phyloP scores from a whole-genome alignment of 202 grass and related monocot genomes.

The Carex arenaria region DNA sequence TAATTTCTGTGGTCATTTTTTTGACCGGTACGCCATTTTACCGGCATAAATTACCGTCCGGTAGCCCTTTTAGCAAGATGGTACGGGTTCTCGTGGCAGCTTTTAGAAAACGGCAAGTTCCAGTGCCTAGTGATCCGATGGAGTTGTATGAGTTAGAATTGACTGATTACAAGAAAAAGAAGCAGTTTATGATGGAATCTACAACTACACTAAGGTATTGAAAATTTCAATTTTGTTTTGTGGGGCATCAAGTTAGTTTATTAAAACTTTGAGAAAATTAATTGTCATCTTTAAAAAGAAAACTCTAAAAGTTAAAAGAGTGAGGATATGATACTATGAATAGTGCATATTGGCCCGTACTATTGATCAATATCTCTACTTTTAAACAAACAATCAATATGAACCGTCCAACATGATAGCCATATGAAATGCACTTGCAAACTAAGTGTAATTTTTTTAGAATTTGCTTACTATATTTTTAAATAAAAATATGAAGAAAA shows the following conservation, averaged over 20 bases:
- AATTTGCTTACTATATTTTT: too few species aligned
- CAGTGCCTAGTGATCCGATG: conserved; percentile 32
- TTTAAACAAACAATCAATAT: too few species aligned
- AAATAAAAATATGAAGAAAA: too few species aligned
- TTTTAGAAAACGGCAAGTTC: conserved; percentile 33
- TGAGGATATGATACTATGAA: too few species aligned
- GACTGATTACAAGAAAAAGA: conserved; percentile 44
- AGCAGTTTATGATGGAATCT: conserved; percentile 30
- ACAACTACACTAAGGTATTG: conserved; percentile 36
- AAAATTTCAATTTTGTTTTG: background rate
- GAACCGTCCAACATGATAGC: too few species aligned
- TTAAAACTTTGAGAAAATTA: background rate
- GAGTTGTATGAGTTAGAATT: conserved; percentile 63
- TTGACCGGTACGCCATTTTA: conserved; percentile 70
- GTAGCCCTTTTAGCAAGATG: conserved; percentile 82
- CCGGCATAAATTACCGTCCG: conserved; percentile 65
- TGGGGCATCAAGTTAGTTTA: background rate
- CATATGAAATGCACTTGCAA: too few species aligned
- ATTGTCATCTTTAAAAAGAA: background rate
- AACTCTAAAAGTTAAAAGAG: background rate
- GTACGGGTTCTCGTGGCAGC: conserved; percentile 53
- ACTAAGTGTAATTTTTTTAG: too few species aligned
- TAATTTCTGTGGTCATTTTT: conserved; percentile 73
- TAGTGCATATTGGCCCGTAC: too few species aligned
- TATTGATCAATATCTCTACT: too few species aligned